phyloP scores from a whole-genome alignment of 176 grass and related monocot genomes.

The Oryza officinalis region DNA sequence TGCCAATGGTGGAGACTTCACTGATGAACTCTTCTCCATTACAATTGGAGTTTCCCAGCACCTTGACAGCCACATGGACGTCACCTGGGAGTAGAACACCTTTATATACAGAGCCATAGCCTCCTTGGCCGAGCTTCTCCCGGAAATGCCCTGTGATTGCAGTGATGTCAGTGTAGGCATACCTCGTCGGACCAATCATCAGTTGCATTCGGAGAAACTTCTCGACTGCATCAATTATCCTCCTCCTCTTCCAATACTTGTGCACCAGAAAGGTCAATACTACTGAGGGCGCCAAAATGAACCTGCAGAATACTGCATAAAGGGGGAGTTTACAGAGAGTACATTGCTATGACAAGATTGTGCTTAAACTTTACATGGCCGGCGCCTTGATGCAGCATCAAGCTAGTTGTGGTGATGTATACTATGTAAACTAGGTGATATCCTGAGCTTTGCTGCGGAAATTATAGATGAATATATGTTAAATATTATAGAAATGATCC shows the following conservation, averaged over 20 bases:
- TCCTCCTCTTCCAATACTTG: constrained; percentile 41
- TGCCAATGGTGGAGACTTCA: constrained; percentile 54
- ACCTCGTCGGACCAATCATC: constrained; percentile 29
- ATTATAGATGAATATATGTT: too few species aligned
- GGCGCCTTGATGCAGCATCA: too few species aligned
- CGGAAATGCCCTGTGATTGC: constrained; percentile 57
- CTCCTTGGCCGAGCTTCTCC: constrained; percentile 55
- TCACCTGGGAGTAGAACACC: constrained; percentile 15
- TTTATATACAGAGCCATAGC: constrained; percentile 48
- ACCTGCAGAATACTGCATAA: background rate
- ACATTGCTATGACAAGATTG: too few species aligned
- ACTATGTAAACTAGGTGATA: too few species aligned
- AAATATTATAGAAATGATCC: too few species aligned
- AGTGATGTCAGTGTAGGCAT: constrained; percentile 43
- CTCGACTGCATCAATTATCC: constrained; percentile 32
- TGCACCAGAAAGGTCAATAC: constrained; percentile 34
- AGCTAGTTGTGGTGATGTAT: too few species aligned
- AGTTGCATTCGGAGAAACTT: constrained; percentile 45
- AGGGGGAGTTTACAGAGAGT: too few species aligned
- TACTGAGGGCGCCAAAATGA: background rate
- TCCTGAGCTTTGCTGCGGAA: too few species aligned
- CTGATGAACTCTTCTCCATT: constrained; percentile 66
- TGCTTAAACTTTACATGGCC: too few species aligned
- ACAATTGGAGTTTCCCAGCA: constrained; percentile 25
- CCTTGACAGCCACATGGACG: constrained; percentile 37